Percentiles rank a stretch among this genome's conserved stretches.
Conservation (phyloP, 2,329 filamentous ascomycete species). For the Botrytis porri region DNA sequence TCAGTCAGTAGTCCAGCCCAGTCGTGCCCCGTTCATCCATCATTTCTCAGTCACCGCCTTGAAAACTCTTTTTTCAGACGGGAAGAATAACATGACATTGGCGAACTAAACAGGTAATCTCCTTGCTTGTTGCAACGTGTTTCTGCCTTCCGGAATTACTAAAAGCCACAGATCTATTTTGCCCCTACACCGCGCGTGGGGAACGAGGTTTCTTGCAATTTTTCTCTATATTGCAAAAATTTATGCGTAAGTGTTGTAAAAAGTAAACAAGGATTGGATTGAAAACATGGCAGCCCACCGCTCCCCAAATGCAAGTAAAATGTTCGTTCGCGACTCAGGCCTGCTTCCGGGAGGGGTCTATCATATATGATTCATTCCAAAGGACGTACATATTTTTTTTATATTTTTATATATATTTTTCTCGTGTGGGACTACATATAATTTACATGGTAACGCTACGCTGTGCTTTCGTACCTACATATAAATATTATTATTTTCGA, state of each 20-base stretch:
- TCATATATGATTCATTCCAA: slow-evolving; percentile 19
- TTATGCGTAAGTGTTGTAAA: background rate
- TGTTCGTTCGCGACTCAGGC: slow-evolving; percentile 18
- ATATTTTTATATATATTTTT: background rate
- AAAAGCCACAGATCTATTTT: background rate
- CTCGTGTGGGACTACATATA: background rate
- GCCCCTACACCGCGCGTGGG: slow-evolving; percentile 16
- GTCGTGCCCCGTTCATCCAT: background rate
- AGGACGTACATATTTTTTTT: background rate
- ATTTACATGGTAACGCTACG: background rate
- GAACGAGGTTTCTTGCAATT: background rate
- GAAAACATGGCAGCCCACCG: slow-evolving; percentile 16
- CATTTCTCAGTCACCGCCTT: slow-evolving; percentile 2
- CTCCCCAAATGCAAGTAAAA: slow-evolving; percentile 11
- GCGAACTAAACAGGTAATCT: slow-evolving; percentile 2
- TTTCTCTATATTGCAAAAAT: background rate
- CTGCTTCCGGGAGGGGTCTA: slow-evolving; percentile 7
- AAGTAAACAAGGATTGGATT: background rate
- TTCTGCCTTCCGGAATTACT: slow-evolving; percentile 15
- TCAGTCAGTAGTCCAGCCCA: slow-evolving; percentile 6
- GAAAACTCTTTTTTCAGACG: background rate
- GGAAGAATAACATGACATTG: background rate
- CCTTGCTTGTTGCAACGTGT: slow-evolving; percentile 14
- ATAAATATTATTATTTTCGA: background rate
- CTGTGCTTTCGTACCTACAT: slow-evolving; percentile 5